A percentile compares a stretch with the other conserved stretches of the same genome.
Evolutionary conservation across 805 yeast genomes (phyloP).

Genomic region (Martiniozyma abietophila): DNA sequence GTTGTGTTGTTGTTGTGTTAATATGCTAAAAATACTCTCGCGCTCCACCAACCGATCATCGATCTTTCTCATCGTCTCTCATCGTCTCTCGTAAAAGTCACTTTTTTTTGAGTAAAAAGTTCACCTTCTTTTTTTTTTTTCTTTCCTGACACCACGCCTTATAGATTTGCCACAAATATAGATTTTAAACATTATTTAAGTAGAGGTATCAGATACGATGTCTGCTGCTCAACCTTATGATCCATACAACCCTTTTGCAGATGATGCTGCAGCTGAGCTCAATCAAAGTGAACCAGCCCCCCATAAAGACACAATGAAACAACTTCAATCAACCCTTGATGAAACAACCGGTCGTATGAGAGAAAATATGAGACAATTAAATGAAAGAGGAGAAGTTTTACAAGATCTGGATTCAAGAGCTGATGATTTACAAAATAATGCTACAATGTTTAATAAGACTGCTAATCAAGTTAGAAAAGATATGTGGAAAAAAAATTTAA

Average conservation of each 20-base stretch:
- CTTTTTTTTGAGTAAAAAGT: too few relatives aligned
- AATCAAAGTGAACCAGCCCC: conserved; percentile 11
- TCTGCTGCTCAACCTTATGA: conserved; percentile 28
- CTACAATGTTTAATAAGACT: conserved; percentile 91
- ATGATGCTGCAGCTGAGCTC: conserved; percentile 23
- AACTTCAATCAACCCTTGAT: conserved; percentile 25
- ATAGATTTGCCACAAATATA: too few relatives aligned
- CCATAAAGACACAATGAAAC: conserved; percentile 15
- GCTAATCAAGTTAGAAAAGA: conserved; percentile 96
- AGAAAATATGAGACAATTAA: conserved; percentile 91
- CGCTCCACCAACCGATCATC: too few relatives aligned
- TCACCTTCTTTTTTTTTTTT: neutral
- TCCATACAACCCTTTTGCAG: conserved; percentile 27
- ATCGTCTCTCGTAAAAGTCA: too few relatives aligned
- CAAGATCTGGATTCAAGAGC: conserved; percentile 91
- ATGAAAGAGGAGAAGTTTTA: conserved; percentile 88
- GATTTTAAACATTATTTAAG: too few relatives aligned
- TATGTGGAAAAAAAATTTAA: conserved; percentile 99
- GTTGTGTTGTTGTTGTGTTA: too few relatives aligned
- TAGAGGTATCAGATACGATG: too few relatives aligned
- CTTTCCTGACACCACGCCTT: neutral
- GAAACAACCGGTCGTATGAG: conserved; percentile 97
- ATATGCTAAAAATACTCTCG: too few relatives aligned
- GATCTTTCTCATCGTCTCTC: too few relatives aligned
- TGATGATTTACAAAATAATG: conserved; percentile 82